Conservation (phyloP, 179 eudicot genomes). For the Beta lomatogona region DNA sequence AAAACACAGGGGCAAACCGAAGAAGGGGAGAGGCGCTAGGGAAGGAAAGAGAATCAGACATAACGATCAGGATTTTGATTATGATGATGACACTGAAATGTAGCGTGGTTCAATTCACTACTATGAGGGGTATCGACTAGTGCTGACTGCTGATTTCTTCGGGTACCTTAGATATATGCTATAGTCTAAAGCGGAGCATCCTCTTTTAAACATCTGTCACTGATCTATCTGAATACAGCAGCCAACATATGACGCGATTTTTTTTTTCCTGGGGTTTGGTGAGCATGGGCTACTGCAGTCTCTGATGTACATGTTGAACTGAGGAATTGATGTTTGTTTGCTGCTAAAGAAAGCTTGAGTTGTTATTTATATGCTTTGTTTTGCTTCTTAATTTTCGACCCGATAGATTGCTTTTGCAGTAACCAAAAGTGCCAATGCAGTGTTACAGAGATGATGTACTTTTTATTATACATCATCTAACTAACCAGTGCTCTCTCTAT, state of each 20-base stretch:
- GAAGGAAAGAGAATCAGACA: conserved; percentile 80
- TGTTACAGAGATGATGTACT: background rate
- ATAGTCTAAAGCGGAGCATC: background rate
- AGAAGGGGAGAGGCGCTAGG: conserved; percentile 82
- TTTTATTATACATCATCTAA: background rate
- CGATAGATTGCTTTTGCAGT: background rate
- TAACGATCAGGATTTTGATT: conserved; percentile 82
- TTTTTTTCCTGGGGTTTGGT: background rate
- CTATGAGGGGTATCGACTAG: background rate
- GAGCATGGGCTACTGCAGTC: background rate
- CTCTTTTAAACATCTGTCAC: background rate
- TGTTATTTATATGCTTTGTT: background rate
- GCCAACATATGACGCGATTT: background rate
- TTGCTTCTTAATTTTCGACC: background rate
- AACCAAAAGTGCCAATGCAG: background rate
- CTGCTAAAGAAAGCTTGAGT: background rate
- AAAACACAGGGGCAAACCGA: conserved; percentile 72
- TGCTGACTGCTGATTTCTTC: conserved; percentile 4
- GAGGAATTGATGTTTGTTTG: background rate
- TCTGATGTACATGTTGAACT: conserved; percentile 9
- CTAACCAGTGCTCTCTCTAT: background rate
- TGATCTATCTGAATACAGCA: background rate
- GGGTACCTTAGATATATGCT: background rate
- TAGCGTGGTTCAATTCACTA: conserved; percentile 7
- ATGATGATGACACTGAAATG: conserved; percentile 76